Evolutionary conservation across 2,329 filamentous ascomycete species (phyloP), one percentile per base, ranked within the genome.

Genomic region (Aspergillus sp.): DNA sequence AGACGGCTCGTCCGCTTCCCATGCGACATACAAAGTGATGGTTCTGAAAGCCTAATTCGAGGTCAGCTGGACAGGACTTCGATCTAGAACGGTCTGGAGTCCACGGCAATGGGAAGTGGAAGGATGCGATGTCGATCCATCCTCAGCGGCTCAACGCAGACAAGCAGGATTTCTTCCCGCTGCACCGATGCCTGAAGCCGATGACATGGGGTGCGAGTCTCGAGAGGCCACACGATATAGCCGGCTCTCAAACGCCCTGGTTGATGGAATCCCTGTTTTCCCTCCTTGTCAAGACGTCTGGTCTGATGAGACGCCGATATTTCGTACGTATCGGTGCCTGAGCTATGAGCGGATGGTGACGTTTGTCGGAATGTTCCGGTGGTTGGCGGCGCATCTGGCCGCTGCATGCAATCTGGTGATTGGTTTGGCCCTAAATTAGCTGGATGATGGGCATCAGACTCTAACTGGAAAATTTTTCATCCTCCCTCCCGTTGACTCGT

Each of bases 41-140:
- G 35, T 38, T n/a, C 35, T 17, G 35, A 17, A 38, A 38, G 35
- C 16, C 14, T 38, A 38, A 38, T 26, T 30, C n/a, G n/a, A 35
- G 49, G 52, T 54, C 45, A 51, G 41, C 33, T 43, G 30, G 43
- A 30, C 41, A 22, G 32, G 17, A 42, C 7, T 14, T 19, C 13
- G 48, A 51, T 51, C 52, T 54, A 54, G 52, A 51, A 47, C 45
- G 52, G 52, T 49, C 52, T 51, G 49, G 36, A 54, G 49, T 24
- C 26, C 19, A 48, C 19, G 33, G 22, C 11, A 32, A 10, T 26
- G 36, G 14, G 47, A 35, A 30, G 43, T 24, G 13, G 45, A 20
- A 38, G 50, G 36, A 47, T 7, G 20, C 32, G 36, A 32, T 47
- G 50, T 51, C 50, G 50, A 51, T 47, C 45, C 17, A 38, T 13